Percentiles rank a stretch among this genome's conserved stretches.
phyloP scores from a whole-genome alignment of 2,329 filamentous ascomycete species.

The Cercospora sp. region DNA sequence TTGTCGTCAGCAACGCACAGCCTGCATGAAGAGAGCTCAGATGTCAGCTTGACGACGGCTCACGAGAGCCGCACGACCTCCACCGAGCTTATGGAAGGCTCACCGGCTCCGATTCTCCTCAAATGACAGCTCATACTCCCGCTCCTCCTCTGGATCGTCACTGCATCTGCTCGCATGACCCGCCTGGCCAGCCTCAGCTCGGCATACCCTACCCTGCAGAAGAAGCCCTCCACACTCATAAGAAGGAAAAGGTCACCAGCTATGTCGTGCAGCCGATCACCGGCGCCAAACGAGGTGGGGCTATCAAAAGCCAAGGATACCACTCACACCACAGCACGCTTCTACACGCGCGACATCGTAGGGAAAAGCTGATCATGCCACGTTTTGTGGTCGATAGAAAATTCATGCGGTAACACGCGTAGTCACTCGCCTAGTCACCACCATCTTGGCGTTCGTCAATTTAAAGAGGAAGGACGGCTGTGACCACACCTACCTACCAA shows the following conservation, averaged over 20 bases:
- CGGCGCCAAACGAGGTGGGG: background rate
- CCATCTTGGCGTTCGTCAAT: background rate
- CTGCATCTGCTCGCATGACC: conserved; percentile 13
- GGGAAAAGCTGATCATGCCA: background rate
- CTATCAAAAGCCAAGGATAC: conserved; percentile 8
- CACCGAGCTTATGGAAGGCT: conserved; percentile 1
- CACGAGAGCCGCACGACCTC: background rate
- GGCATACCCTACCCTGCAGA: background rate
- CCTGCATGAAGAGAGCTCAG: conserved; percentile 1
- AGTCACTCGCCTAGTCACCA: background rate
- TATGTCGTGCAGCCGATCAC: conserved; percentile 7
- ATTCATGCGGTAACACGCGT: background rate
- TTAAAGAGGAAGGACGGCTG: background rate
- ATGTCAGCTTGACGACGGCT: conserved; percentile 8
- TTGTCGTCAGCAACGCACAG: conserved; percentile 9
- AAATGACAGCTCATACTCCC: conserved; percentile 10
- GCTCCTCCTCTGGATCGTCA: conserved; percentile 5
- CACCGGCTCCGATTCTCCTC: conserved; percentile 6
- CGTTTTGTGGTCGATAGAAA: background rate
- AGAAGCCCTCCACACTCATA: background rate
- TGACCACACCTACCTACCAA: background rate
- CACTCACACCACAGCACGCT: background rate
- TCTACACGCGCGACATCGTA: conserved; percentile 5
- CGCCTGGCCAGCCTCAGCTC: background rate
- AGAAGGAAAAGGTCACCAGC: background rate